A percentile compares a stretch with the other conserved stretches of the same genome.
Evolutionary conservation across 2,329 filamentous ascomycete species (phyloP).

Genomic region (Epichloe scottii): DNA sequence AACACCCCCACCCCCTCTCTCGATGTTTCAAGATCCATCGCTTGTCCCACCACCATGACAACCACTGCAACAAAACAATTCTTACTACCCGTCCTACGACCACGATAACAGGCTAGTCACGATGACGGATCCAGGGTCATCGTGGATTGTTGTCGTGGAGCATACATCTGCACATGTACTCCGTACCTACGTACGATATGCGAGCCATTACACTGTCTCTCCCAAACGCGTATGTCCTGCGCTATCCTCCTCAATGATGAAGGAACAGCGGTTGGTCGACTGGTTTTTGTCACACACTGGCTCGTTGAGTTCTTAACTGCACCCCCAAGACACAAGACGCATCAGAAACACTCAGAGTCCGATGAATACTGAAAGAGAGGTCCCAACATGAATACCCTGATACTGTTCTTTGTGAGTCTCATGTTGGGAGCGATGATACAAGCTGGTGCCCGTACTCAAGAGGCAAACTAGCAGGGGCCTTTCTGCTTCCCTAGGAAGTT

Average conservation of each 20-base stretch:
- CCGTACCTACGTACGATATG: no score
- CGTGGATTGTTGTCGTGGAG: neutral
- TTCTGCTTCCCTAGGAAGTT: neutral
- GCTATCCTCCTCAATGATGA: neutral
- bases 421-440: no score
- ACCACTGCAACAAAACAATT: neutral
- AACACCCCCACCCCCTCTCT: slow-evolving; percentile 1
- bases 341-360: neutral
- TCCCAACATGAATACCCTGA: neutral
- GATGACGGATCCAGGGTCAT: neutral
- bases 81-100: neutral
- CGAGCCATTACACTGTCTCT: no score
- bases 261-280: neutral
- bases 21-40: slow-evolving; percentile 9
- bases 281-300: neutral
- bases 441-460: no score
- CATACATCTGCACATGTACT: neutral
- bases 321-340: neutral
- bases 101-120: neutral
- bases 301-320: neutral
- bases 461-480: neutral
- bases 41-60: neutral
- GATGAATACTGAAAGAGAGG: neutral
- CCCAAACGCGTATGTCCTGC: neutral
- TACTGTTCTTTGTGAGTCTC: no score